phyloP scores from a whole-genome alignment of 2,329 filamentous ascomycete genomes.

The Hymenoscyphus albidus region DNA sequence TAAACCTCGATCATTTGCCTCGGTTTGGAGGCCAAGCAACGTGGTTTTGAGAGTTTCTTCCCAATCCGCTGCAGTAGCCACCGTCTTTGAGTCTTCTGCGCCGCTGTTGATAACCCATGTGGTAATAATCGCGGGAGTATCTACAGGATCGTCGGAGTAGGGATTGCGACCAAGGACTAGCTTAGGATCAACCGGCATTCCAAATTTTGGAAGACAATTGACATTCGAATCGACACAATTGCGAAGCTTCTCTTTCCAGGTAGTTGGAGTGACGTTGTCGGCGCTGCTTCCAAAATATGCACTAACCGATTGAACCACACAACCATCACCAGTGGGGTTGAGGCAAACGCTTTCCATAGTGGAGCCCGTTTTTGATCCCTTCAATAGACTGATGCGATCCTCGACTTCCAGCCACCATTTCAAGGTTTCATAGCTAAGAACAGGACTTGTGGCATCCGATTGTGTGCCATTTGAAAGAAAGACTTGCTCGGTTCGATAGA shows the following conservation, averaged over 20 bases:
- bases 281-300: slow-evolving; percentile 77
- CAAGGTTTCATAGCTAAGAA: slow-evolving; percentile 84
- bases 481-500: slow-evolving; percentile 88
- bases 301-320: slow-evolving; percentile 88
- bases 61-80: slow-evolving; percentile 81
- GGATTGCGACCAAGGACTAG: slow-evolving; percentile 83
- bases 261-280: slow-evolving; percentile 54
- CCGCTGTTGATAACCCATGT: slow-evolving; percentile 95
- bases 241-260: slow-evolving; percentile 69
- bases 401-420: slow-evolving; percentile 94
- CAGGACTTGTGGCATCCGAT: slow-evolving; percentile 61
- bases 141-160: slow-evolving; percentile 58
- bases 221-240: slow-evolving; percentile 77
- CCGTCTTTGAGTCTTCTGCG: slow-evolving; percentile 65
- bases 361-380: slow-evolving; percentile 63
- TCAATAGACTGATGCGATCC: slow-evolving; percentile 66
- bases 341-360: slow-evolving; percentile 84
- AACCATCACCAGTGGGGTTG: slow-evolving; percentile 84
- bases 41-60: slow-evolving; percentile 73
- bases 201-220: slow-evolving; percentile 80
- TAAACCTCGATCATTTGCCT: slow-evolving; percentile 74
- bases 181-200: slow-evolving; percentile 80
- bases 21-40: slow-evolving; percentile 72
- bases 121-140: slow-evolving; percentile 76
- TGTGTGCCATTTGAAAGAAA: slow-evolving; percentile 88